These are phyloP conservation scores for Rhizodiscina lignyota DNA, from an alignment of 495 filamentous ascomycete species.

Conservation along the genomic window DNA sequence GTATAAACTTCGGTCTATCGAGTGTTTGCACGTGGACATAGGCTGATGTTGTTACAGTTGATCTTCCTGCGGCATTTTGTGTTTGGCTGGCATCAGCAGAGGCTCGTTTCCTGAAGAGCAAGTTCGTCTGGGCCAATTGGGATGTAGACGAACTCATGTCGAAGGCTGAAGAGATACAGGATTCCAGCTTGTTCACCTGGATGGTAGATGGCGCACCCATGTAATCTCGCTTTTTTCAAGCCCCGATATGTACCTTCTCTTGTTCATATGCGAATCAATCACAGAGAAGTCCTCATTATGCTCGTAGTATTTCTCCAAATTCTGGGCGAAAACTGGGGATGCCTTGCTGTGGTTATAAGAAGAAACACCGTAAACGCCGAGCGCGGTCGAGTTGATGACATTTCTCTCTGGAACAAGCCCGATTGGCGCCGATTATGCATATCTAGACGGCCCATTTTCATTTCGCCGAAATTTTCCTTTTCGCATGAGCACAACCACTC, in stretches of 20 bases:
- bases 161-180: conserved; percentile 11
- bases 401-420: background rate
- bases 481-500: too few species aligned
- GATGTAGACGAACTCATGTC: conserved; percentile 33
- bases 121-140: conserved; percentile 32
- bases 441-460: too few species aligned
- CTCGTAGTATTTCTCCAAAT: background rate
- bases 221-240: too few species aligned
- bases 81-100: conserved; percentile 33
- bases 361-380: conserved; percentile 26
- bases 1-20: too few species aligned
- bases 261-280: conserved; percentile 32
- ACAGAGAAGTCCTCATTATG: too few species aligned
- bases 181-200: background rate
- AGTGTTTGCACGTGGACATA: conserved; percentile 2
- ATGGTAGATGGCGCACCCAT: too few species aligned
- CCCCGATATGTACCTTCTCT: conserved; percentile 14
- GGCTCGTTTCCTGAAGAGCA: conserved; percentile 32
- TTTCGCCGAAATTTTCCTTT: too few species aligned
- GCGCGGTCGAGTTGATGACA: background rate
- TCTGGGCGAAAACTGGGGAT: background rate
- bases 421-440: background rate
- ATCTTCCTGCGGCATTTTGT: conserved; percentile 26
- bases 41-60: too few species aligned
- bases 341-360: background rate